Conservation (phyloP, 441 rosid genomes). For the Erodium trifolium region DNA sequence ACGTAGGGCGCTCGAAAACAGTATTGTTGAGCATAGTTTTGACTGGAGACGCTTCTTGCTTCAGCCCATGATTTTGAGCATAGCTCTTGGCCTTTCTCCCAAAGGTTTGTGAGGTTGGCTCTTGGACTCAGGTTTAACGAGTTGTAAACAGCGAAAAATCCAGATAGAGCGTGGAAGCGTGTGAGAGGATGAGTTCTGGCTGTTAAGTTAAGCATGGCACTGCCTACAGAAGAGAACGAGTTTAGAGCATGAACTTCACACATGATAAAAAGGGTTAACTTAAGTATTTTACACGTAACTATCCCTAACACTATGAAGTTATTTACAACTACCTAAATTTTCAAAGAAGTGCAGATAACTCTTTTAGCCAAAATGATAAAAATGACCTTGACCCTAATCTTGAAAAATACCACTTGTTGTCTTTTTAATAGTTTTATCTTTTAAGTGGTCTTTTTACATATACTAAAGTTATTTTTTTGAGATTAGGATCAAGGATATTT, state of each 20-base stretch:
- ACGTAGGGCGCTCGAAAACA: slow-evolving; percentile 46
- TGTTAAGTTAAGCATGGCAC: slow-evolving; percentile 24
- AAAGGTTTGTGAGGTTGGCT: slow-evolving; percentile 33
- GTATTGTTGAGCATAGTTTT: slow-evolving; percentile 25
- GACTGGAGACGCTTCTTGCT: slow-evolving; percentile 18
- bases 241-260: slow-evolving; percentile 8
- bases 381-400: too few species aligned
- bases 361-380: too few species aligned
- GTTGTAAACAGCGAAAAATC: slow-evolving; percentile 42
- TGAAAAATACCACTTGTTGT: too few species aligned
- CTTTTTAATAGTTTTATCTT: too few species aligned
- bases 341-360: too few species aligned
- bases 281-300: too few species aligned
- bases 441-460: too few species aligned
- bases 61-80: slow-evolving; percentile 33
- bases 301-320: too few species aligned
- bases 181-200: slow-evolving; percentile 16
- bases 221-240: slow-evolving; percentile 29
- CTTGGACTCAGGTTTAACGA: slow-evolving; percentile 29
- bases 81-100: slow-evolving; percentile 40
- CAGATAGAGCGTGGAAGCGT: slow-evolving; percentile 50
- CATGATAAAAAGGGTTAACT: not conserved
- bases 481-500: too few species aligned
- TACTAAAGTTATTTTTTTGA: too few species aligned
- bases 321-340: too few species aligned